These are phyloP conservation scores for Thraustochytrium striatum DNA, from an alignment of 352 stramenopile genomes.

Conservation along the genomic window DNA sequence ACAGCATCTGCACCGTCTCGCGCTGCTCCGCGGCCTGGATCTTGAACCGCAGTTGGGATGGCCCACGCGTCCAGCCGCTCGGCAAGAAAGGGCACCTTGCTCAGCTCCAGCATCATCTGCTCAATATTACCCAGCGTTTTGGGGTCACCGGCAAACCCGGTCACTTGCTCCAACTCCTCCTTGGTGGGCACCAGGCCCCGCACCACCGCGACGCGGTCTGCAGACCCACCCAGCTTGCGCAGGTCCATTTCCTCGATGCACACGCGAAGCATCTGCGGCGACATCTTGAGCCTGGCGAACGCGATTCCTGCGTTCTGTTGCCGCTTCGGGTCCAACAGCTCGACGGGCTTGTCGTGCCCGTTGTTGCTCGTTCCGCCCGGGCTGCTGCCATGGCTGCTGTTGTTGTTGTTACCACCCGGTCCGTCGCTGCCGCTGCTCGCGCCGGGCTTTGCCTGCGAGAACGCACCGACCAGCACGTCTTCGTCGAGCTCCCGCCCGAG, in stretches of 20 bases:
- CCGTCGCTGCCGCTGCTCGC: background rate
- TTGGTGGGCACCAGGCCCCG: conserved; percentile 52
- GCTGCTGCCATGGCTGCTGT: background rate
- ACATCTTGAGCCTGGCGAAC: conserved; percentile 50
- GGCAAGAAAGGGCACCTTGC: background rate
- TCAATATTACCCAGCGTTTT: conserved; percentile 48
- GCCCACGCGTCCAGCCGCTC: conserved; percentile 43
- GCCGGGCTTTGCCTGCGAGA: background rate
- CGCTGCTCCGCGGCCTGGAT: conserved; percentile 8
- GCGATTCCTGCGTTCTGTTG: conserved; percentile 56
- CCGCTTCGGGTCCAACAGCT: conserved; percentile 54
- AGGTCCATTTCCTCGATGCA: conserved; percentile 51
- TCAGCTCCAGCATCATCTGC: conserved; percentile 40
- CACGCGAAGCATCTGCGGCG: conserved; percentile 30
- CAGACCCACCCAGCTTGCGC: conserved; percentile 30
- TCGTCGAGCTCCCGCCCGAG: background rate
- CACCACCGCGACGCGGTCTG: conserved; percentile 51
- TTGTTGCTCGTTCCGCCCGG: background rate
- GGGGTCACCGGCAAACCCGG: conserved; percentile 42
- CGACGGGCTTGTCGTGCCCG: conserved; percentile 35
- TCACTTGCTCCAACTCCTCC: conserved; percentile 49
- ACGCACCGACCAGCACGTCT: conserved; percentile 10
- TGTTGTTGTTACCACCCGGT: background rate
- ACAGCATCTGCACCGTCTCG: conserved; percentile 58
- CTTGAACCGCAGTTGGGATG: conserved; percentile 27